Evolutionary conservation across 2,329 filamentous ascomycete species (phyloP), one percentile per base, ranked within the genome.

Genomic region (Pleomassaria siparia): DNA sequence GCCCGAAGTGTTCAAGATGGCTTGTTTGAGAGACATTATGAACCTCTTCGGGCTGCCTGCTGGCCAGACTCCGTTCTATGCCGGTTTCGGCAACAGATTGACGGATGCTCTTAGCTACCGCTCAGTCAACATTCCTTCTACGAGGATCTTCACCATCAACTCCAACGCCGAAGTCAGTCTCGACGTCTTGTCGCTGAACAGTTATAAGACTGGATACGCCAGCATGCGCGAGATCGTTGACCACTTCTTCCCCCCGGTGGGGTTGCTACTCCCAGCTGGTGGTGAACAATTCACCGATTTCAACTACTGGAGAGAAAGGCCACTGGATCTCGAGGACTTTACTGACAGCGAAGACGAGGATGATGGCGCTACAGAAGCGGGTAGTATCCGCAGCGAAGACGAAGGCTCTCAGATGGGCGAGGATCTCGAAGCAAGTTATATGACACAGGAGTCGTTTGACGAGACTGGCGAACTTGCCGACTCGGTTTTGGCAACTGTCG

Each of bases 1-100:
- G 70, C 95, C 94, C 0, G 91, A 99, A 66, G 90, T 99, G 7
- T 99, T 99, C 82, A 99, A 99, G 74, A 99, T 99, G 95, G 91
- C 94, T 2, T 99, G 94, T 54, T 76, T 99, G 16, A 85, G 94
- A 32, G 94, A 99, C 69, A 97, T 99, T 59, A 85, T 91, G 66
- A 89, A 86, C 49, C 79, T 99, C 0, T 99, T 96, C 64, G 86
- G 63, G 60, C 62, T 73, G 62, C 59, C 70, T 46, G 21, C 83
- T 0, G 84, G 87, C 21, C 78, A 83, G 33, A 90, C 86, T 15
- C 92, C 94, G 0, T 99, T 99, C 66, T 97, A 96, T 63, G 95
- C 95, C 10, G 94, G 94, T 0, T 99, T 97, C 64, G 94, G 95
- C 49, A 99, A 99, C 70, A 85, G 94, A 46, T 80, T 99, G 47